phyloP scores from a whole-genome alignment of 1,284 basidiomycete genomes.

The Chiua sp. region DNA sequence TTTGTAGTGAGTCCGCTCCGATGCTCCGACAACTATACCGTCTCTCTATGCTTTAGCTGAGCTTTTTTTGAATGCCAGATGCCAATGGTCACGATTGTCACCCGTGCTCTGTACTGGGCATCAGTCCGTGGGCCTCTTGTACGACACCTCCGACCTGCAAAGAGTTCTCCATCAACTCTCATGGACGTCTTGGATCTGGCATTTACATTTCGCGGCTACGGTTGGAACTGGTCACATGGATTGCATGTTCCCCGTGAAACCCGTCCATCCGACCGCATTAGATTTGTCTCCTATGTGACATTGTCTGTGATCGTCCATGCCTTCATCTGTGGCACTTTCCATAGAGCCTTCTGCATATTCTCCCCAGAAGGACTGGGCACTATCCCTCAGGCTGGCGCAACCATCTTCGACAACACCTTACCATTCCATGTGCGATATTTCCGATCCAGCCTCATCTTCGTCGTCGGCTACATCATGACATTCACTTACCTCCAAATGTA shows the following conservation, averaged over 20 bases:
- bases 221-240: constrained; percentile 48
- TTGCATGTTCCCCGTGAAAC: constrained; percentile 49
- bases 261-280: constrained; percentile 38
- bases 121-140: neutral
- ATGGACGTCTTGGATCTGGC: constrained; percentile 55
- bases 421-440: constrained; percentile 46
- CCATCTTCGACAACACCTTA: constrained; percentile 53
- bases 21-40: no score
- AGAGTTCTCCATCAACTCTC: constrained; percentile 16
- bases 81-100: neutral
- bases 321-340: constrained; percentile 46
- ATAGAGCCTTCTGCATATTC: constrained; percentile 46
- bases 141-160: constrained; percentile 6
- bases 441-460: constrained; percentile 46
- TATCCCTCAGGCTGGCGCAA: constrained; percentile 45
- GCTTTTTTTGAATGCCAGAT: neutral
- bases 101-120: neutral
- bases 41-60: neutral
- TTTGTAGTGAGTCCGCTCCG: neutral
- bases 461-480: constrained; percentile 44
- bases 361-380: constrained; percentile 38
- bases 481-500: constrained; percentile 47
- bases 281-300: constrained; percentile 34
- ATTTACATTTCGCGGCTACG: constrained; percentile 53
- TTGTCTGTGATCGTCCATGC: constrained; percentile 42